A percentile compares a stretch with the other conserved stretches of the same genome.
Conservation (phyloP, 1,139 yeast genomes). For the Saccharomyces hybrid region DNA sequence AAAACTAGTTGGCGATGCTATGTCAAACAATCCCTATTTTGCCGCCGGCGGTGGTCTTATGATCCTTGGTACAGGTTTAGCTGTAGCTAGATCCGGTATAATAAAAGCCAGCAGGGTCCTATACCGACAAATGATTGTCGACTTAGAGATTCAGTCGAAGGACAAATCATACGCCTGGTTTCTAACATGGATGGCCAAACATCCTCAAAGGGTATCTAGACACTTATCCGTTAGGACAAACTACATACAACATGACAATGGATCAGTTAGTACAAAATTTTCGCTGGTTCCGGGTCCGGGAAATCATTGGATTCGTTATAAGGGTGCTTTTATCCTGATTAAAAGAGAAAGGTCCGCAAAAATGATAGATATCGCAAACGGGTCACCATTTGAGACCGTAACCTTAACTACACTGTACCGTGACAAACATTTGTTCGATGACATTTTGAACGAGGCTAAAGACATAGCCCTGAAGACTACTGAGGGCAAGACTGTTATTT, state of each 20-base stretch:
- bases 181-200: slow-evolving; percentile 90
- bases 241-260: slow-evolving; percentile 85
- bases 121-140: slow-evolving; percentile 80
- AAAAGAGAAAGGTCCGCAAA: slow-evolving; percentile 87
- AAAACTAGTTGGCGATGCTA: slow-evolving; percentile 44
- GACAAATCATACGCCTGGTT: slow-evolving; percentile 95
- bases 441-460: slow-evolving; percentile 81
- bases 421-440: slow-evolving; percentile 63
- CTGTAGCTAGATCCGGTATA: slow-evolving; percentile 66
- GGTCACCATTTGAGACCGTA: slow-evolving; percentile 93
- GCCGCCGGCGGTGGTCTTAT: slow-evolving; percentile 97
- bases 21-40: slow-evolving; percentile 79
- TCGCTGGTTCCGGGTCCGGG: slow-evolving; percentile 98
- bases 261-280: slow-evolving; percentile 80
- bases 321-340: slow-evolving; percentile 83
- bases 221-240: slow-evolving; percentile 88
- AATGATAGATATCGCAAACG: slow-evolving; percentile 80
- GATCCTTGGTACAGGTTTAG: slow-evolving; percentile 84
- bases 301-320: slow-evolving; percentile 75
- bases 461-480: slow-evolving; percentile 69
- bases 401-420: slow-evolving; percentile 83
- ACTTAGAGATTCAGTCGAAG: slow-evolving; percentile 85
- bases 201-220: slow-evolving; percentile 64
- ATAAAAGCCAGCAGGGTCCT: slow-evolving; percentile 57
- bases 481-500: slow-evolving; percentile 91